Conservation (phyloP, 768 basidiomycete genomes). For the Tricholoma hemisulphureum region DNA sequence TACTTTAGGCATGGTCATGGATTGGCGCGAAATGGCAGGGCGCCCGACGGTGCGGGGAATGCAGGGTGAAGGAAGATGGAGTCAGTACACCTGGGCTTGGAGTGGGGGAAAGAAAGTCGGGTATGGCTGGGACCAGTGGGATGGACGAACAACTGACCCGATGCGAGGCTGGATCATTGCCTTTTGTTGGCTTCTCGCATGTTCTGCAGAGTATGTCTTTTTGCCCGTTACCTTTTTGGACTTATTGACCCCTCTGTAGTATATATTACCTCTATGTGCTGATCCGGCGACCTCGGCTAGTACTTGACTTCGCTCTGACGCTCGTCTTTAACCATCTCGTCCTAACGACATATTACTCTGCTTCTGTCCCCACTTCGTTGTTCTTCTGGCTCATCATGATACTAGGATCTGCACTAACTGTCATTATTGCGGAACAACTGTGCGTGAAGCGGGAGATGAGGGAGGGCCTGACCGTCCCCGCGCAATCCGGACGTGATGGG, state of each 20-base stretch:
- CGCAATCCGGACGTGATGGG: slow-evolving; percentile 55
- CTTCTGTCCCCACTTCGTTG: slow-evolving; percentile 77
- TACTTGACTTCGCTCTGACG: slow-evolving; percentile 93
- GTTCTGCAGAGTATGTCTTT: slow-evolving; percentile 77
- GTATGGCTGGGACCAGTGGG: slow-evolving; percentile 56
- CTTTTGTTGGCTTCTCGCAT: slow-evolving; percentile 80
- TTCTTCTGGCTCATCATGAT: slow-evolving; percentile 90
- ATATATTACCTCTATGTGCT: slow-evolving; percentile 84
- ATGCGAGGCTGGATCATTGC: slow-evolving; percentile 90
- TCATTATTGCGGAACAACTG: slow-evolving; percentile 85
- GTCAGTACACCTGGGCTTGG: slow-evolving; percentile 71
- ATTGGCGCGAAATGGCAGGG: slow-evolving; percentile 96
- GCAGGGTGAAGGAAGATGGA: slow-evolving; percentile 65
- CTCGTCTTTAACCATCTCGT: slow-evolving; percentile 90
- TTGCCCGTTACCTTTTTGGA: slow-evolving; percentile 1
- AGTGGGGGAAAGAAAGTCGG: slow-evolving; percentile 77
- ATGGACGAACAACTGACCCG: slow-evolving; percentile 66
- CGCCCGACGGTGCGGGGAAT: slow-evolving; percentile 69
- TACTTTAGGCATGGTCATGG: slow-evolving; percentile 81
- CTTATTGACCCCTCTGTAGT: slow-evolving; percentile 20
- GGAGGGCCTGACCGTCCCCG: slow-evolving; percentile 67
- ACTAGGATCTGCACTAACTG: slow-evolving; percentile 66
- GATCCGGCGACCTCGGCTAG: slow-evolving; percentile 86
- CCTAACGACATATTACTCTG: slow-evolving; percentile 89
- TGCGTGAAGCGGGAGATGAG: slow-evolving; percentile 89